These are phyloP conservation scores for Parietaria judaica DNA, from an alignment of 306 rosid species.

Conservation along the genomic window DNA sequence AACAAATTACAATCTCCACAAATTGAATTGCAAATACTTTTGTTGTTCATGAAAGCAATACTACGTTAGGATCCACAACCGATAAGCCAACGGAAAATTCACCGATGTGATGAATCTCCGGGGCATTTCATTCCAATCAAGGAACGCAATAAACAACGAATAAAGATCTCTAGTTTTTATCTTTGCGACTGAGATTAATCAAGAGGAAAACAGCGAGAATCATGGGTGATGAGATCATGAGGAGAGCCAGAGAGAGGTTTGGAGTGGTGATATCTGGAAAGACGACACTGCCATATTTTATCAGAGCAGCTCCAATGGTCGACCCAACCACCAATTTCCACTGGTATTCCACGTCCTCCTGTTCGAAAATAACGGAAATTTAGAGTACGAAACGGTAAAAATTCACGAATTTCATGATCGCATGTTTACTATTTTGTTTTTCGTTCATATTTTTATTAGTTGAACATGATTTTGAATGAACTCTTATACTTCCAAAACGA, in stretches of 20 bases:
- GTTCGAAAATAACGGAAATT: background rate
- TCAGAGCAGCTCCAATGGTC: constrained; percentile 40
- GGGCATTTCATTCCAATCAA: no score
- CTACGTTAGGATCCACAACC: no score
- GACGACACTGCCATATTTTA: constrained; percentile 67
- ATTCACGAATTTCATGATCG: no score
- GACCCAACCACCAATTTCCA: constrained; percentile 47
- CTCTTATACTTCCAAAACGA: no score
- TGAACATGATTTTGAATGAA: no score
- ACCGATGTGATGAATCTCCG: no score
- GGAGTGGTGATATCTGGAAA: constrained; percentile 72
- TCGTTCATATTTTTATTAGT: no score
- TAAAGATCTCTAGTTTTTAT: constrained; percentile 9
- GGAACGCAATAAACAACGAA: background rate
- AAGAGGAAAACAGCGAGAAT: constrained; percentile 49
- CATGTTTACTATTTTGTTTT: no score
- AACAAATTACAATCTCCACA: background rate
- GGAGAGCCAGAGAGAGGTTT: constrained; percentile 50
- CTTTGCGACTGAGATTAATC: constrained; percentile 39
- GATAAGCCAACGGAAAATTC: no score
- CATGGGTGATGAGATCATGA: constrained; percentile 48
- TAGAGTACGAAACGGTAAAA: no score
- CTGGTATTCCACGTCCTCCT: constrained; percentile 55
- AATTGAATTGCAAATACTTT: background rate
- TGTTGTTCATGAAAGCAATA: no score